Base-by-base conservation (phyloP, 2,329 filamentous ascomycete species). In the Rutstroemia sp. region DNA sequence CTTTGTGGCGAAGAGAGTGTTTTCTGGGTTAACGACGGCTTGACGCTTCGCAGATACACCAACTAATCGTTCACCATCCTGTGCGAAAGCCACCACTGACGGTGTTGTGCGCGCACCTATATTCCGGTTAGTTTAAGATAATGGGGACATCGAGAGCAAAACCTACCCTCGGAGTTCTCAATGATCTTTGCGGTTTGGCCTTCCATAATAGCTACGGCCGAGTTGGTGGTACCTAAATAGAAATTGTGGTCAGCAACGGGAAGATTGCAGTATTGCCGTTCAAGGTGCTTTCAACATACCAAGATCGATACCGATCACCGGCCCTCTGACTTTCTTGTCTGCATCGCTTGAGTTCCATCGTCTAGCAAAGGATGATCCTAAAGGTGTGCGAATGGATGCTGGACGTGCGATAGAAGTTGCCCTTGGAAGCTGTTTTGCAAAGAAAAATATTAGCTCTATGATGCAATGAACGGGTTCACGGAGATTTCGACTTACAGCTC, bases 31-130 rank as follows among this genome's bases (percentile, higher is more conserved):
- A 70, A 97, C 92, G 67, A 96, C 92, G 63, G 92, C 92, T 79
- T 97, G 92, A 71, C 92, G 91, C 84, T 97, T 97, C 69, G 92
- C 92, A 61, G 92, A 90, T 65, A 96, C 91, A 87, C 92, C 92
- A 65, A 97, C 92, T 61, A 97, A 82, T 71, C 92, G 88, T 82
- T 97, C 92, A 65, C 92, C 92, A 72, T 96, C 91, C 78, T 95
- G 87, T 64, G 92, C 87, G 74, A 97, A 97, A 68, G 89, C 94
- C 63, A 97, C 92, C 57, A 96, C 91, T 57, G 92, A 97, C 52
- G 92, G 90, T 54, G 90, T 95, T 73, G 90, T 95, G 71, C 90
- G 84, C 65, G 88, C 87, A 84, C 89, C 88, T 90, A 54, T 90
- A 53, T 19, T 52, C 23, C 23, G 47, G 14, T 61, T 52, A 64